A percentile compares a stretch with the other conserved stretches of the same genome.
phyloP scores from a whole-genome alignment of 2,329 filamentous ascomycete genomes.

The Chrysoporthe puriensis region DNA sequence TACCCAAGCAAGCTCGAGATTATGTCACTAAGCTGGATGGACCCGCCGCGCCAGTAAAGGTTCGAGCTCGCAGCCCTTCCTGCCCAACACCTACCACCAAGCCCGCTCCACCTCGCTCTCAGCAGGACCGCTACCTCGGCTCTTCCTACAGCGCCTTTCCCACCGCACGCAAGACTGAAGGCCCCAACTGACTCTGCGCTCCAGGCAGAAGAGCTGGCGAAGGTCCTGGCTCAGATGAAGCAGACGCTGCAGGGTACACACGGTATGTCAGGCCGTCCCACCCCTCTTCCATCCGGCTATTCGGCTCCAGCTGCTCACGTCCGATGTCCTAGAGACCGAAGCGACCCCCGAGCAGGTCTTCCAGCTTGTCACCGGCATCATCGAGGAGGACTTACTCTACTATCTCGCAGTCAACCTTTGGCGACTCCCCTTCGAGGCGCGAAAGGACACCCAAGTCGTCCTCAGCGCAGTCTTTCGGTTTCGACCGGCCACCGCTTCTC shows the following conservation, averaged over 20 bases:
- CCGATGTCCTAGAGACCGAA: constrained; percentile 69
- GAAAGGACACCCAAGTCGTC: constrained; percentile 94
- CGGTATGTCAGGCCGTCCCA: constrained; percentile 56
- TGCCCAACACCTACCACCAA: background rate
- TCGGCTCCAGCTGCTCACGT: constrained; percentile 11
- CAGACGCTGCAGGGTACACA: constrained; percentile 89
- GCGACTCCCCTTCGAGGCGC: constrained; percentile 89
- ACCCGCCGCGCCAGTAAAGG: constrained; percentile 51
- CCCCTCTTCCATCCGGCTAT: background rate
- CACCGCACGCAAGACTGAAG: background rate
- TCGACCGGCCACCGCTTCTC: constrained; percentile 69
- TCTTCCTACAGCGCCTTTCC: background rate
- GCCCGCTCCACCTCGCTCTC: background rate
- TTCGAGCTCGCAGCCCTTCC: constrained; percentile 6
- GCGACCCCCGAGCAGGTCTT: constrained; percentile 85
- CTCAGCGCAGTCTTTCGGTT: constrained; percentile 95
- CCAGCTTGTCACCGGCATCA: constrained; percentile 80
- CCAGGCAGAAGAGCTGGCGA: constrained; percentile 84
- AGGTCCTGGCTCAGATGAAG: constrained; percentile 89
- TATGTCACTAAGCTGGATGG: constrained; percentile 57
- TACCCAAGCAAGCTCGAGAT: constrained; percentile 60
- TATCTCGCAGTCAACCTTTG: constrained; percentile 81
- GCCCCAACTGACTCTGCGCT: constrained; percentile 9
- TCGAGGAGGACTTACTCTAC: constrained; percentile 88
- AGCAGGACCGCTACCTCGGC: background rate